These are phyloP conservation scores for Borovskyia barvae DNA, from an alignment of 208 protist species.

Conservation along the genomic window DNA sequence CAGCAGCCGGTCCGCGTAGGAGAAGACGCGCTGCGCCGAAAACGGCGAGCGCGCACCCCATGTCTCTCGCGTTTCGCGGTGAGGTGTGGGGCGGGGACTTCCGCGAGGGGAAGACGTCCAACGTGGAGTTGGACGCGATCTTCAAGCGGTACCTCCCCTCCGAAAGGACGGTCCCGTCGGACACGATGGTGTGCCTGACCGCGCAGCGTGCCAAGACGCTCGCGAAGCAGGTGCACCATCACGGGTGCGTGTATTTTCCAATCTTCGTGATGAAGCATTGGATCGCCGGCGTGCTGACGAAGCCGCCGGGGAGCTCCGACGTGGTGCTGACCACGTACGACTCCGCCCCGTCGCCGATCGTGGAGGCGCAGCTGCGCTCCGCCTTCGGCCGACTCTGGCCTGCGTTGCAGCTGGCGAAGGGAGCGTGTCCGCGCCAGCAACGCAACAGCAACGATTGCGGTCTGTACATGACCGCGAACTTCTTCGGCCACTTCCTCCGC, in stretches of 20 bases:
- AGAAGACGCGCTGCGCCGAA: too few relatives aligned
- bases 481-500: too few relatives aligned
- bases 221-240: neutral
- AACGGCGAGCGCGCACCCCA: too few relatives aligned
- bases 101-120: conserved; percentile 14
- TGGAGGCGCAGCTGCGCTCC: neutral
- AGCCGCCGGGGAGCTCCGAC: neutral
- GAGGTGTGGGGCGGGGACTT: conserved; percentile 15
- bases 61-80: too few relatives aligned
- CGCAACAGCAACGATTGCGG: too few relatives aligned
- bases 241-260: conserved; percentile 1
- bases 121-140: conserved; percentile 10
- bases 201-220: neutral
- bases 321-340: neutral
- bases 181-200: conserved; percentile 5
- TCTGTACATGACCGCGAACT: too few relatives aligned
- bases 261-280: conserved; percentile 12
- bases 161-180: neutral
- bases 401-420: too few relatives aligned
- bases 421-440: too few relatives aligned
- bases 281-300: conserved; percentile 3
- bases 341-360: conserved; percentile 1
- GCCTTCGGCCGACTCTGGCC: too few relatives aligned
- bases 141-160: neutral
- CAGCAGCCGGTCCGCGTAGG: too few relatives aligned